Percentiles rank a stretch among this genome's conserved stretches.
Evolutionary conservation across 148 eudicot species (phyloP).

Genomic region (Oxyria digyna): DNA sequence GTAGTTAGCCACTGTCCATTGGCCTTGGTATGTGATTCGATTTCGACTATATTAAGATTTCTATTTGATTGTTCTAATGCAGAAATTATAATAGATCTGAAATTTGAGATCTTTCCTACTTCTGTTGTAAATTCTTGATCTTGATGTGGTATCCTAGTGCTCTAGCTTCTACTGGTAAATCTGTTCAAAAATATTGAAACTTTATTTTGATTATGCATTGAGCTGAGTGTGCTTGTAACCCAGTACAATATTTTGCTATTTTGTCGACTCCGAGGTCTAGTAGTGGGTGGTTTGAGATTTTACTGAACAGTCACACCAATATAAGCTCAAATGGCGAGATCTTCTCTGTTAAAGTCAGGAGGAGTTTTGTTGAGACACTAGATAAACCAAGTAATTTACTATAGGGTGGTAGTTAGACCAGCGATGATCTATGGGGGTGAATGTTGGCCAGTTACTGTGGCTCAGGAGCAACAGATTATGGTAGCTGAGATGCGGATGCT

Average conservation of each 20-base stretch:
- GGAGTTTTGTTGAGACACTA: slow-evolving; percentile 57
- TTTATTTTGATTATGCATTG: slow-evolving; percentile 11
- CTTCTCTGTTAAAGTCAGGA: slow-evolving; percentile 61
- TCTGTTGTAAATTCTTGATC: not conserved
- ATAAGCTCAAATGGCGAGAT: slow-evolving; percentile 87
- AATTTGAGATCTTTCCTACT: slow-evolving; percentile 3
- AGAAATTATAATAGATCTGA: slow-evolving; percentile 20
- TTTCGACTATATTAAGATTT: slow-evolving; percentile 22
- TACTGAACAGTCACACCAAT: slow-evolving; percentile 73
- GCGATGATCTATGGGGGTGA: too few species aligned
- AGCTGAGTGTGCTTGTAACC: slow-evolving; percentile 75
- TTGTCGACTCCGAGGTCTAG: slow-evolving; percentile 85
- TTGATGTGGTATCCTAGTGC: not conserved
- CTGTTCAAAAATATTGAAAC: not conserved
- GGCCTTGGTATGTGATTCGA: slow-evolving; percentile 22
- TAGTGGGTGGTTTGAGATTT: slow-evolving; percentile 94
- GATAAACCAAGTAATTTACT: too few species aligned
- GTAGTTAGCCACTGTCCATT: slow-evolving; percentile 22
- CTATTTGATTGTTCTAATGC: slow-evolving; percentile 21
- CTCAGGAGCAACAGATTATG: too few species aligned
- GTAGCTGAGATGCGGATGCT: too few species aligned
- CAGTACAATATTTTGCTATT: slow-evolving; percentile 74
- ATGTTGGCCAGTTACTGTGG: too few species aligned
- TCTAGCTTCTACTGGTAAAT: not conserved
- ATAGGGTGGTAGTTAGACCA: too few species aligned